Conservation (phyloP, 2,329 filamentous ascomycete species). For the Amauroascus verrucosus region DNA sequence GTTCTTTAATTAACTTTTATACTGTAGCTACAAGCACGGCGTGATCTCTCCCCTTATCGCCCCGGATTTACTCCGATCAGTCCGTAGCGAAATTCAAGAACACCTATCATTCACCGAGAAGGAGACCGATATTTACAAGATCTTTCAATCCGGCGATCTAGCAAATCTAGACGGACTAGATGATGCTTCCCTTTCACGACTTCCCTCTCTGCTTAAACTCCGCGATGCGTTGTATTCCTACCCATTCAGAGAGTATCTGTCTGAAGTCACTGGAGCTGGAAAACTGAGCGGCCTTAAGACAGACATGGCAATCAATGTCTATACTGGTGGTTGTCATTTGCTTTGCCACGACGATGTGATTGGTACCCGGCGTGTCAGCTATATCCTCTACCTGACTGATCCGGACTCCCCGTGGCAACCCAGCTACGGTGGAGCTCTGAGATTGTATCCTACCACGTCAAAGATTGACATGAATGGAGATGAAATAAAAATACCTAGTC, state of each 20-base stretch:
- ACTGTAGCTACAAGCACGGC: conserved; percentile 68
- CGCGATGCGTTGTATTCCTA: conserved; percentile 90
- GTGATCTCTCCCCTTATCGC: conserved; percentile 77
- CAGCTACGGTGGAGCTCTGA: conserved; percentile 84
- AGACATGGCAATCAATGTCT: conserved; percentile 98
- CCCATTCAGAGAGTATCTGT: conserved; percentile 79
- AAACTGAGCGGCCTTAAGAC: conserved; percentile 87
- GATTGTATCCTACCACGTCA: conserved; percentile 66
- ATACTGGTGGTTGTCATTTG: conserved; percentile 89
- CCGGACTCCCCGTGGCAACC: conserved; percentile 83
- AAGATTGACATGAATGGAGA: conserved; percentile 59
- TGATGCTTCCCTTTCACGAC: conserved; percentile 68
- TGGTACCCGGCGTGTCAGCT: conserved; percentile 89
- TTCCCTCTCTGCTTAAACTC: conserved; percentile 83
- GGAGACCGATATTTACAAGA: conserved; percentile 99
- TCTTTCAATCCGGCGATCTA: conserved; percentile 94
- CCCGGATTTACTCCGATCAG: conserved; percentile 68
- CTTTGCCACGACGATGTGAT: conserved; percentile 98
- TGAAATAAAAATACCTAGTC: conserved; percentile 66
- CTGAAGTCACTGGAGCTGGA: conserved; percentile 73
- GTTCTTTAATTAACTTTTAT: not conserved
- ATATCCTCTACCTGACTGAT: conserved; percentile 91
- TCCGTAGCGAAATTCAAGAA: conserved; percentile 77
- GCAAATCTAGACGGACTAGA: conserved; percentile 93
- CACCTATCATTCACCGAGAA: conserved; percentile 96